A percentile compares a stretch with the other conserved stretches of the same genome.
These are phyloP conservation scores for Moesziomyces parantarcticus DNA, from an alignment of 1,284 basidiomycete genomes.

Conservation along the genomic window DNA sequence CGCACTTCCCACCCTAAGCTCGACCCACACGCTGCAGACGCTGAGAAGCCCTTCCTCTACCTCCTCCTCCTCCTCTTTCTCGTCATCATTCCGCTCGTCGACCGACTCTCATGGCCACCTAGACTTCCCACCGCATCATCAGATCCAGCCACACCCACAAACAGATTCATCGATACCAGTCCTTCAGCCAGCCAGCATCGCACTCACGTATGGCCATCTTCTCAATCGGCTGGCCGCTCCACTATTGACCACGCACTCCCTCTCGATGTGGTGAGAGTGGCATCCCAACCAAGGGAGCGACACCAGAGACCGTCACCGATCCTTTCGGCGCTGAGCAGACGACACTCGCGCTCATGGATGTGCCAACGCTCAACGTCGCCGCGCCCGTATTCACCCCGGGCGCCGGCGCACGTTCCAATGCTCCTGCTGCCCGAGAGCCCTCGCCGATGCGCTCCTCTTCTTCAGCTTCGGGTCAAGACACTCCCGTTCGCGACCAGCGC, in stretches of 20 bases:
- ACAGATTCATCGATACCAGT: too few species aligned
- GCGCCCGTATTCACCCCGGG: conserved; percentile 38
- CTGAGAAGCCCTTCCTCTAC: too few species aligned
- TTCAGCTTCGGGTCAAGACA: conserved; percentile 3
- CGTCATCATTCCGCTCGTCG: too few species aligned
- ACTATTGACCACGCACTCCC: too few species aligned
- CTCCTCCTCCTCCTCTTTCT: not conserved
- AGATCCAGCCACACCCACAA: too few species aligned
- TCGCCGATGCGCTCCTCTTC: conserved; percentile 5
- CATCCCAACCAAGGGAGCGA: not conserved
- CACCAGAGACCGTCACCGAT: too few species aligned
- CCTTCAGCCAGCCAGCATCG: too few species aligned
- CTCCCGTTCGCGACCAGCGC: not conserved
- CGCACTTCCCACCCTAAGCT: too few species aligned
- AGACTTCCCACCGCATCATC: too few species aligned
- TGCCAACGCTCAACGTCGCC: conserved; percentile 34
- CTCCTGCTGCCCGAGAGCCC: conserved; percentile 9
- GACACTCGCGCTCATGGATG: conserved; percentile 20
- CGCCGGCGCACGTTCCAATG: not conserved
- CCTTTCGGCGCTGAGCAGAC: not conserved
- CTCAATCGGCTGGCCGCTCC: not conserved
- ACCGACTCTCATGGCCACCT: too few species aligned
- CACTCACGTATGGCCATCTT: conserved; percentile 1
- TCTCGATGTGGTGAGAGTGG: too few species aligned
- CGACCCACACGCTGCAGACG: too few species aligned